Evolutionary conservation across 2,329 filamentous ascomycete genomes (phyloP), one percentile per base, ranked within the genome.

Genomic region (Colletotrichum sp.): DNA sequence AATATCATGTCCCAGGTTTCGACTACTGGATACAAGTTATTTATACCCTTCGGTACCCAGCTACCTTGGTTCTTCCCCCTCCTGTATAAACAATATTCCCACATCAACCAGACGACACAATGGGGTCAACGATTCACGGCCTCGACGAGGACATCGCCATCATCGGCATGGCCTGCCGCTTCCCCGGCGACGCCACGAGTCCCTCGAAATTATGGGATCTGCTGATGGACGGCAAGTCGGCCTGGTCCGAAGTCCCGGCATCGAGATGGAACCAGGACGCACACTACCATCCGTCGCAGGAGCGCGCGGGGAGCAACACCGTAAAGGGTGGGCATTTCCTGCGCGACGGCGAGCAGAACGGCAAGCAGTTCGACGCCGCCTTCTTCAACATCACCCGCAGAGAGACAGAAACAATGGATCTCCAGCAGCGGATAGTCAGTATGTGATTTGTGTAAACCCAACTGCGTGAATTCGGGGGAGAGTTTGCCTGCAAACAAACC

Each of bases 131-230:
- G 6, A 22, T 68, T 39, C 22, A 25, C 12, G 52, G 52, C 22
- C 32, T 68, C 32, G 22, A 69, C 27, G 55, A 61, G 44, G 55
- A 60, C 32, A 82, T 88, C 27, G 87, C 87, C 36, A 81, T 89
- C 27, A 80, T 89, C 19, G 86, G 86, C 32, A 81, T 84, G 12
- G 85, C 82, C 5, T 88, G 86, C 78, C 83, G 87, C 3, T 84
- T 88, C 3, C 85, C 87, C 0, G 86, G 86, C 1, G 78, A 79
- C 48, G 81, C 81, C 52, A 80, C 78, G 36, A 81, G 80, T 5
- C 84, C 85, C 2, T 74, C 79, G 2, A 80, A 81, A 61, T 78
- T 87, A 4, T 87, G 86, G 85, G 78, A 85, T 3, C 83, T 86
- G 66, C 78, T 87, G 1, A 70, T 77, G 28, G 48, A 79, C 0